phyloP scores from a whole-genome alignment of 805 yeast genomes.

The Cyberlindnera bimundalis region DNA sequence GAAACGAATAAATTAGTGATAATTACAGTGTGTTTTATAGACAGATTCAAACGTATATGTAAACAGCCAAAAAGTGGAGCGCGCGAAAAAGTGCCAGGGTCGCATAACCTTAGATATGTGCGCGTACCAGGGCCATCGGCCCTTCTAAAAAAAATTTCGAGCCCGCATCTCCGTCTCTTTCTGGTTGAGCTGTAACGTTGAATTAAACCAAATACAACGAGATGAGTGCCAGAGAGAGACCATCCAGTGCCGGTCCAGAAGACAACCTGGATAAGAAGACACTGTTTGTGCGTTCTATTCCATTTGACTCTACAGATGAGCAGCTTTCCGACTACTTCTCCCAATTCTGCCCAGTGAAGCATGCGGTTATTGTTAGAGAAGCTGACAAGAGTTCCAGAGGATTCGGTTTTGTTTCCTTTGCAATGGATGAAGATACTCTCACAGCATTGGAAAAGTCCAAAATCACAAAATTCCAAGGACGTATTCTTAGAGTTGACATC shows the following conservation, averaged over 20 bases:
- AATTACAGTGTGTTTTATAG: no score
- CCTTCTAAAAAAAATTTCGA: conserved; percentile 3
- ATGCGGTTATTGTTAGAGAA: conserved; percentile 88
- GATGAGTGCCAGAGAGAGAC: conserved; percentile 15
- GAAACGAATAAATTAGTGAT: no score
- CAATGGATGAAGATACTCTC: conserved; percentile 77
- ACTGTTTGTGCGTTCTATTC: conserved; percentile 83
- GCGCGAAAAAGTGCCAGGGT: no score
- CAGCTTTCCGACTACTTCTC: conserved; percentile 83
- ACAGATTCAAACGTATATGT: no score
- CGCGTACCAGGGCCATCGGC: conserved; percentile 3
- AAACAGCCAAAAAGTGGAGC: no score
- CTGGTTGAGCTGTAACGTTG: no score
- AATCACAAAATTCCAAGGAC: conserved; percentile 61
- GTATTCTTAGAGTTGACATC: conserved; percentile 70
- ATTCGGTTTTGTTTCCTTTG: conserved; percentile 92
- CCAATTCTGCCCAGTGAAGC: conserved; percentile 90
- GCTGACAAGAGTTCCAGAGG: conserved; percentile 77
- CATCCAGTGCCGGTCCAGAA: conserved; percentile 10
- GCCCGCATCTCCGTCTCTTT: conserved; percentile 2
- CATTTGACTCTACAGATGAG: conserved; percentile 75
- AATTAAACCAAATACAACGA: no score
- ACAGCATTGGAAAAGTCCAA: conserved; percentile 68
- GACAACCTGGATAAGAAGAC: conserved; percentile 45
- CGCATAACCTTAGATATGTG: neutral